These are phyloP conservation scores for Diplotaxis tenuifolia DNA, from an alignment of 345 rosid species.

Conservation along the genomic window DNA sequence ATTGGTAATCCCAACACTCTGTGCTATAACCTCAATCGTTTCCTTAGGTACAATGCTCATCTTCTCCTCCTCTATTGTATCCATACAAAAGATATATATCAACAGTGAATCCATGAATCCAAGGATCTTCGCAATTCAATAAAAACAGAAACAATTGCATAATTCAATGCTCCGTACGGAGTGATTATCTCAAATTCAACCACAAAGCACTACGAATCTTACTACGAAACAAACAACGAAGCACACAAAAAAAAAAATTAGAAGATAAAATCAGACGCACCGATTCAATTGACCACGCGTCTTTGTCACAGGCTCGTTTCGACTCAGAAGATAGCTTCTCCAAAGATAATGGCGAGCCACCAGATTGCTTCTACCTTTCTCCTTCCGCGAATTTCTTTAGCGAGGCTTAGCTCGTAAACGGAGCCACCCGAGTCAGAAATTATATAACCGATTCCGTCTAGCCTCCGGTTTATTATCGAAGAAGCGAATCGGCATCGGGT, in stretches of 20 bases:
- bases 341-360: conserved; percentile 2
- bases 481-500: not conserved
- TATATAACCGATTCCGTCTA: not conserved
- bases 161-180: conserved; percentile 9
- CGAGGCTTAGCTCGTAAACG: not conserved
- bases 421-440: not conserved
- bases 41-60: conserved; percentile 93
- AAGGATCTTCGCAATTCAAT: conserved; percentile 14
- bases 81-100: not conserved
- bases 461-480: conserved; percentile 4
- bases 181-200: conserved; percentile 4
- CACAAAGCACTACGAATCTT: not conserved
- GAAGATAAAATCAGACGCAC: not conserved
- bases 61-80: conserved; percentile 11
- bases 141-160: not conserved
- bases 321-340: not conserved
- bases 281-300: not conserved
- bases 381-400: not conserved
- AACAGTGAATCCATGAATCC: not conserved
- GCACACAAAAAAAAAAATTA: not conserved
- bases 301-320: conserved; percentile 2
- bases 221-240: not conserved
- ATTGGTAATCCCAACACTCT: conserved; percentile 72
- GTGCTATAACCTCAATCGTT: conserved; percentile 84
- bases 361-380: not conserved